Conservation (phyloP, 2,329 filamentous ascomycete genomes). For the Cladosporium colombiae region DNA sequence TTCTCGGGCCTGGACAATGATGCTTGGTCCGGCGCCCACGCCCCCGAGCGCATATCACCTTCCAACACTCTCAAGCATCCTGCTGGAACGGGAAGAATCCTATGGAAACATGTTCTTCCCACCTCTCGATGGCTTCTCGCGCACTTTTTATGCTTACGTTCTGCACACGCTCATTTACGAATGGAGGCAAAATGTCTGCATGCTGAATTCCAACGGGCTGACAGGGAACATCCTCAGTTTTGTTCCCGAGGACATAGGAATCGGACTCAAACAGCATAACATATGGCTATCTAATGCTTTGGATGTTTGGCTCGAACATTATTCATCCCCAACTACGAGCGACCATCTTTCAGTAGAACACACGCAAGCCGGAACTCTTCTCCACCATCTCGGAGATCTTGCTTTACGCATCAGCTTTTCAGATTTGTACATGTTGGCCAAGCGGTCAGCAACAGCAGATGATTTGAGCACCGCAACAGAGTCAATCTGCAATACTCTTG, state of each 20-base stretch:
- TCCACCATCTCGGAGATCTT: constrained; percentile 1
- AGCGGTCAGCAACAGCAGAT: background rate
- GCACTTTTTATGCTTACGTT: background rate
- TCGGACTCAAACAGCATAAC: background rate
- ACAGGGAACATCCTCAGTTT: background rate
- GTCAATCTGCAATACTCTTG: background rate
- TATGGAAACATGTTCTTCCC: background rate
- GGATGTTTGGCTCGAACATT: background rate
- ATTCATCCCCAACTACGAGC: background rate
- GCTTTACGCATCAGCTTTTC: background rate
- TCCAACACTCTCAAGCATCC: background rate
- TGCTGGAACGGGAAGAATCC: background rate
- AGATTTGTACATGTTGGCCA: background rate
- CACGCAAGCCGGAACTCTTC: background rate
- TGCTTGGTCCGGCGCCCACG: background rate
- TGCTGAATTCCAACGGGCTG: background rate
- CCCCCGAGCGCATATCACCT: background rate
- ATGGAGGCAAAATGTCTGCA: constrained; percentile 1
- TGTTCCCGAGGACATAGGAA: background rate
- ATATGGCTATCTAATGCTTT: background rate
- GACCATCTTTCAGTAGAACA: background rate
- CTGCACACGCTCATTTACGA: background rate
- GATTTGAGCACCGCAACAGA: background rate
- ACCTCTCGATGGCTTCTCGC: background rate
- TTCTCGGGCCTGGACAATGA: background rate